phyloP scores from a whole-genome alignment of 495 filamentous ascomycete genomes.

The Stereocaulon alpinum region DNA sequence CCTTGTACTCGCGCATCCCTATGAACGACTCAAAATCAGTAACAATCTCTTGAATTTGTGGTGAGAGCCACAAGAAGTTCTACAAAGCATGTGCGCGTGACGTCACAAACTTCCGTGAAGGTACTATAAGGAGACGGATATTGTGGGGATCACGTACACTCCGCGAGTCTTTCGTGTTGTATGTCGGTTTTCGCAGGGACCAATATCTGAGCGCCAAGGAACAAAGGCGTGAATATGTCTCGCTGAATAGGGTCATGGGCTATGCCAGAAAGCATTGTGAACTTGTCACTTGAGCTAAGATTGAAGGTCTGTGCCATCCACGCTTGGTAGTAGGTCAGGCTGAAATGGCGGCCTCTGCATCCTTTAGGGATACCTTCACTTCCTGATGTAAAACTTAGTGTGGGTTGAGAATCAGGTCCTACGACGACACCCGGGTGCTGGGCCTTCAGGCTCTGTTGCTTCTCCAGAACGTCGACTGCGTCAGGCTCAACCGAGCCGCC shows the following conservation, averaged over 20 bases:
- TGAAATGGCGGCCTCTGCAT: constrained; percentile 70
- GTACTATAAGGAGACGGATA: too few relatives aligned
- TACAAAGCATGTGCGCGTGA: too few relatives aligned
- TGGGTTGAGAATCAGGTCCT: constrained; percentile 83
- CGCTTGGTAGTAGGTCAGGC: constrained; percentile 72
- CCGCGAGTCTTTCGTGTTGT: constrained; percentile 74
- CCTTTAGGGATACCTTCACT: constrained; percentile 81
- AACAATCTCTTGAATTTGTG: too few relatives aligned
- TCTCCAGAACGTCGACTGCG: constrained; percentile 57
- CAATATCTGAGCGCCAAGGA: constrained; percentile 19
- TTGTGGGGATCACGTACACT: constrained; percentile 40
- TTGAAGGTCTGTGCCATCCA: constrained; percentile 87
- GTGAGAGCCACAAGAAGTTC: too few relatives aligned
- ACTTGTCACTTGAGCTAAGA: constrained; percentile 61
- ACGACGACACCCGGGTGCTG: constrained; percentile 62
- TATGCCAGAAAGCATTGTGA: constrained; percentile 77
- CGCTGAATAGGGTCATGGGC: constrained; percentile 85
- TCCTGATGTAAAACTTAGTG: constrained; percentile 50
- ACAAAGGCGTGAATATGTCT: constrained; percentile 91
- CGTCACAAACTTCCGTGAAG: too few relatives aligned
- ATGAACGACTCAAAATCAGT: too few relatives aligned
- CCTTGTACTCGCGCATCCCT: constrained; percentile 62
- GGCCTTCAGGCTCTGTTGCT: constrained; percentile 40
- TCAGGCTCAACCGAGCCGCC: constrained; percentile 46
- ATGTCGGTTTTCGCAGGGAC: constrained; percentile 48